Evolutionary conservation across 2,329 filamentous ascomycete species (phyloP), one percentile per base, ranked within the genome.

Genomic region (Chrysoporthe deuterocubensis): DNA sequence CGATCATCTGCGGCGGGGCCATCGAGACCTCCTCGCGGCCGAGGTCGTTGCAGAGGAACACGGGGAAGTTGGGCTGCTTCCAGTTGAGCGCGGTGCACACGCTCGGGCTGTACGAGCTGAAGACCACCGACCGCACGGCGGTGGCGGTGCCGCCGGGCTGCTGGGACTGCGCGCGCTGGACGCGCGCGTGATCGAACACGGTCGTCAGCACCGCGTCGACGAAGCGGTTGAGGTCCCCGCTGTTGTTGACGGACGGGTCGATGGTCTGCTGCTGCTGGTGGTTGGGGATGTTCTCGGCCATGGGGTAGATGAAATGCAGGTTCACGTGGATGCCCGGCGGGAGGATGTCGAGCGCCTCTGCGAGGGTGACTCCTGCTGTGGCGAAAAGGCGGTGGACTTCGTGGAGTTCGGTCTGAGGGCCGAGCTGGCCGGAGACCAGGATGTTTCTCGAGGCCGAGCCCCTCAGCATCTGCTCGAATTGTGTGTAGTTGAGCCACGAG

Each of bases 21-120:
- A 80, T 79, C n/a, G 71, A 74, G 32, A 79, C 76, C 40, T 84
- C 85, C 69, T 89, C 87, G 8, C 86, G 84, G 32, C 93, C 93
- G 37, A 98, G 87, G 69, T 97, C 94, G 78, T 98, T 98, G 81
- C 94, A 97, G 59, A 98, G 85, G 73, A 99, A 92, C 0, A 98
- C 93, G 0, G 96, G 96, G 77, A 97, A 99, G 76, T 98, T 99
- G 2, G 96, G 96, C 78, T 99, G 96, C 79, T 99, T 99, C 96
- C 96, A 99, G 80, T 99, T 99, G 74, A 99, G 81, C 5, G 95
- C 94, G 18, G 93, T 96, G 80, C 96, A 99, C 26, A 98, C 87
- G 71, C 90, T 91, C 14, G 92, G 85, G 76, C 97, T 97, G 79
- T 95, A 97, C 32, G 93, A 97, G 74, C 93, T 96, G 78, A 99